These are phyloP conservation scores for Phragmites australis DNA, from an alignment of 176 grass and related monocot species.

Conservation along the genomic window DNA sequence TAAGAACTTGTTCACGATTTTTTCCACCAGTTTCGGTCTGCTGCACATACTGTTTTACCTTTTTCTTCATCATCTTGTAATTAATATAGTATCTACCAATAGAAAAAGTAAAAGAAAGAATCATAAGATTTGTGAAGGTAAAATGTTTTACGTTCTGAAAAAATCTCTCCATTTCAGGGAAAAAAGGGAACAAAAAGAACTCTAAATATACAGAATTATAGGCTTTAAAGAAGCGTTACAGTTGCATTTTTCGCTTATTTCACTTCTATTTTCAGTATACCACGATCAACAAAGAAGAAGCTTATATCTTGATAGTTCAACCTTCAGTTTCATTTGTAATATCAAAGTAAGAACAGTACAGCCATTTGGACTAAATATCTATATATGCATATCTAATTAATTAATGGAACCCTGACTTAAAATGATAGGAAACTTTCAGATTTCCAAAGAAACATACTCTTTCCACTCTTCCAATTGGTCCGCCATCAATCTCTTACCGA, in stretches of 20 bases:
- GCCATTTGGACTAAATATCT: not conserved
- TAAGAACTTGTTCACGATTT: constrained; percentile 61
- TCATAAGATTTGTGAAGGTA: not conserved
- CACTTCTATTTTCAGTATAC: not conserved
- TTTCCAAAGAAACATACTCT: constrained; percentile 51
- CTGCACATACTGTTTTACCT: constrained; percentile 85
- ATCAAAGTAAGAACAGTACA: not conserved
- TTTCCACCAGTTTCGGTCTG: constrained; percentile 59
- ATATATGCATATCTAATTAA: not conserved
- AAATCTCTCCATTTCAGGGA: too few species aligned
- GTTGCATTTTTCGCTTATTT: not conserved
- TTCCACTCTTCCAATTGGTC: constrained; percentile 84
- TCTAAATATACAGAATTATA: not conserved
- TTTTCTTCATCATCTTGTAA: constrained; percentile 99
- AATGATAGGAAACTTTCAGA: not conserved
- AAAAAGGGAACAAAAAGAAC: not conserved
- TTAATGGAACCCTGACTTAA: constrained; percentile 1
- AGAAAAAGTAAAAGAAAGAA: constrained; percentile 1
- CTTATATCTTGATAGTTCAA: constrained; percentile 4
- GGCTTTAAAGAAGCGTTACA: not conserved
- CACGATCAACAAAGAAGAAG: not conserved
- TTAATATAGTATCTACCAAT: constrained; percentile 82
- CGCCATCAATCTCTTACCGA: constrained; percentile 68
- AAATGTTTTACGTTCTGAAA: too few species aligned
- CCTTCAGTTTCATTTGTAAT: not conserved